phyloP scores from a whole-genome alignment of 2,329 filamentous ascomycete genomes.

The Rasamsonia emersonii region DNA sequence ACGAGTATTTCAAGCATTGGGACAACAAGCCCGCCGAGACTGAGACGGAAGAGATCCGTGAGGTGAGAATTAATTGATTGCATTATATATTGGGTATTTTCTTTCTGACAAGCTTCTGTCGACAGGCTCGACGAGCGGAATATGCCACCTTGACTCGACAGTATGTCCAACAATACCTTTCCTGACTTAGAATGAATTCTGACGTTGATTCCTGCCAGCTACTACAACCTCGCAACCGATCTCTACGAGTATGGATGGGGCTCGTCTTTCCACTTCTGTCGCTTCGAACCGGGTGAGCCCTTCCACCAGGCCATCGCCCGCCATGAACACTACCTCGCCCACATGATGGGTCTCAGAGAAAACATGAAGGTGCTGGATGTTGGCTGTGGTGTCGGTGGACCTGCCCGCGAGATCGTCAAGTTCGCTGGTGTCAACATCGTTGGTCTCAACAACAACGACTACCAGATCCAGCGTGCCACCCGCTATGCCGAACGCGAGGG shows the following conservation, averaged over 20 bases:
- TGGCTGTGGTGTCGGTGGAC: conserved; percentile 92
- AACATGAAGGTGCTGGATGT: conserved; percentile 90
- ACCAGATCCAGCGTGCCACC: conserved; percentile 93
- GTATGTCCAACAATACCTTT: conserved; percentile 44
- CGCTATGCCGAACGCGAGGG: conserved; percentile 75
- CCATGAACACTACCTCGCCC: conserved; percentile 95
- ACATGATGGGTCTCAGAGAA: conserved; percentile 76
- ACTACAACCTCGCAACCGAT: conserved; percentile 96
- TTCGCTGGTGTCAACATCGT: conserved; percentile 85
- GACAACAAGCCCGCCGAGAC: conserved; percentile 70
- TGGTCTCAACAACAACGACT: conserved; percentile 98
- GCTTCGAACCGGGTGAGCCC: conserved; percentile 75
- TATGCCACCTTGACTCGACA: conserved; percentile 91
- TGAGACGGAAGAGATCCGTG: conserved; percentile 75
- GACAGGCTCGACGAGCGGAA: conserved; percentile 67
- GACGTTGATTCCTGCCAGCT: conserved; percentile 43
- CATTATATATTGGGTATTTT: conserved; percentile 1
- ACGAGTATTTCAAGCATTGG: conserved; percentile 96
- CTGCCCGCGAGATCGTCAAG: conserved; percentile 90
- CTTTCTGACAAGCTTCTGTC: not conserved
- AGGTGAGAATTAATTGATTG: conserved; percentile 47
- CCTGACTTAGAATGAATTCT: not conserved
- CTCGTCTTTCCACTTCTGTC: conserved; percentile 94
- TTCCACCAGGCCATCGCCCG: conserved; percentile 89
- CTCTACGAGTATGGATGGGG: conserved; percentile 97